Base-by-base conservation (phyloP, 176 grass and related monocot species). In the Pontederia crassipes region DNA sequence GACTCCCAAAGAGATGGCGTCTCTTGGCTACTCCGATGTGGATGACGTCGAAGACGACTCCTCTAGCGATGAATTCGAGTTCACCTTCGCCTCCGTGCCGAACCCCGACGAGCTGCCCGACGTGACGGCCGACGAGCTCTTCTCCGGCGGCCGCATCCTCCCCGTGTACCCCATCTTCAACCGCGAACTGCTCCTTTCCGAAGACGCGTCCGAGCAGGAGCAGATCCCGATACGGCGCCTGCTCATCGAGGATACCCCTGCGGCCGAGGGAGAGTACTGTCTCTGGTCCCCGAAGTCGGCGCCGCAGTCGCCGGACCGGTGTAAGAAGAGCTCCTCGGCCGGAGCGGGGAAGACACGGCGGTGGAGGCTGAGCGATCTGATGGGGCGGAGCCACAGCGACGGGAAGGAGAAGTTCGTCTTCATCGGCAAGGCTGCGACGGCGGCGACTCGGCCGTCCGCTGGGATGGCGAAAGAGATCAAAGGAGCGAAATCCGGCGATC, bases 331-430 rank as follows among this genome's bases (percentile, higher is more conserved):
- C 66, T 52, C 66, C 28, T 69, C 66, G 32, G 56, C 53, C n/a
- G 66, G 66, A 7, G 55, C 66, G 28, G 66, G 66, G 11, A 56
- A 32, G 28, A 20, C 66, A 4, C 32, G 15, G 27, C 66, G 53
- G 14, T 57, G 66, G 53, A 28, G 66, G 32, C 66, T 69, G n/a
- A 28, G 66, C 15, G 66, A 69, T 53, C 50, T 69, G 66, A 56
- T 69, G 66, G 66, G 66, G 10, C 66, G 66, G 66, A 69, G 66
- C 52, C 53, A 69, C 32, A 69, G 66, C 66, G 66, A 69, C 35
- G 66, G 66, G 15, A 69, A 69, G 65, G 65, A 67, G n/a, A 69
- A 69, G 32, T 69, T 69, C 28, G 53, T 69, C 16, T 69, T 48
- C 66, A 52, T 69, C n/a, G 9, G 35, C 32, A 40, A 40, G 32